Conservation (phyloP, 1,139 yeast species). For the Pichia sorboxylosa region DNA sequence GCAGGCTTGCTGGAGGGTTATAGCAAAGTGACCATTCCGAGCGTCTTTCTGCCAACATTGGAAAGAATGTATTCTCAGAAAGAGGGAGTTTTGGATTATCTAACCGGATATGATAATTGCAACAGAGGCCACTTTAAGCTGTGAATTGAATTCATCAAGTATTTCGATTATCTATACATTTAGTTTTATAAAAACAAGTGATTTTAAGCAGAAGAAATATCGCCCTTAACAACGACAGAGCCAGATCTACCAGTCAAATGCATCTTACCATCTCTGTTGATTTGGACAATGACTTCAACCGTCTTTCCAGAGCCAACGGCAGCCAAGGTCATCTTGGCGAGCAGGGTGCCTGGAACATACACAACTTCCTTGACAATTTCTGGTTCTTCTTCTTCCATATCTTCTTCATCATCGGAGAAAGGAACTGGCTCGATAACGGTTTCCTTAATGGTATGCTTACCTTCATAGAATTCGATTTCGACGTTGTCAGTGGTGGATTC, state of each 20-base stretch:
- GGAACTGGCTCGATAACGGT: constrained; percentile 56
- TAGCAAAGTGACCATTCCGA: constrained; percentile 7
- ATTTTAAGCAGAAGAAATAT: constrained; percentile 22
- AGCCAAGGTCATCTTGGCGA: constrained; percentile 71
- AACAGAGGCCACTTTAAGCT: constrained; percentile 7
- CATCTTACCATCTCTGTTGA: constrained; percentile 74
- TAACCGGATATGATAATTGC: constrained; percentile 4
- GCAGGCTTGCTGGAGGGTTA: constrained; percentile 11
- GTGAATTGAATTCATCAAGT: no score
- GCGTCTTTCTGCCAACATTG: constrained; percentile 6
- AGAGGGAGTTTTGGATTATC: constrained; percentile 14
- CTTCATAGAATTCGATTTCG: constrained; percentile 69
- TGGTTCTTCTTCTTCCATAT: constrained; percentile 44
- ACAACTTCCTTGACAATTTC: constrained; percentile 41
- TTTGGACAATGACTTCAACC: constrained; percentile 73
- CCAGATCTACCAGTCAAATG: constrained; percentile 79
- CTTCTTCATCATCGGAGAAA: constrained; percentile 31
- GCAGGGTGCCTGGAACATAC: constrained; percentile 59
- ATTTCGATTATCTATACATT: background rate
- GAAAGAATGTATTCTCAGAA: constrained; percentile 9
- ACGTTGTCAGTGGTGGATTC: constrained; percentile 57
- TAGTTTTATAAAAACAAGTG: background rate
- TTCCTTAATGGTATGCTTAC: constrained; percentile 68
- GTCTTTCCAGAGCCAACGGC: constrained; percentile 57
- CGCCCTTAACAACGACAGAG: constrained; percentile 40